Conservation (phyloP, 163 green algal species). For the Smithsoniella earleae region DNA sequence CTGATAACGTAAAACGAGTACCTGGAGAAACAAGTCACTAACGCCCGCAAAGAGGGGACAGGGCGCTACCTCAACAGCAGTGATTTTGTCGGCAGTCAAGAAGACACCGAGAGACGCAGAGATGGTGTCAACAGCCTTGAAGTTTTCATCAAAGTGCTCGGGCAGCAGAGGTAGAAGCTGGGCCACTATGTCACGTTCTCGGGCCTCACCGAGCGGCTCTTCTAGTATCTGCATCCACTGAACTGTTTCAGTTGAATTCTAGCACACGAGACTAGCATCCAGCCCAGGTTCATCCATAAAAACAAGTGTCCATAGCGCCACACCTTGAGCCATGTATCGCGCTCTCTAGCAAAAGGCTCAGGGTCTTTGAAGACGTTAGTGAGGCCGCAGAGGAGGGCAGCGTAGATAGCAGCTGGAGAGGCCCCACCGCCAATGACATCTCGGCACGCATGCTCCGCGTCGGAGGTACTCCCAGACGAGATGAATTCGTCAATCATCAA, state of each 20-base stretch:
- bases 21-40: too few relatives aligned
- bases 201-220: background rate
- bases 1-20: too few relatives aligned
- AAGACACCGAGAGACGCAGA: background rate
- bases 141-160: constrained; percentile 1
- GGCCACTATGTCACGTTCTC: background rate
- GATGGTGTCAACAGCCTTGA: background rate
- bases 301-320: background rate
- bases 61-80: background rate
- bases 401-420: background rate
- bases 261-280: background rate
- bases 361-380: background rate
- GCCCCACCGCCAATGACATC: background rate
- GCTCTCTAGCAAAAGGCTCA: background rate
- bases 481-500: background rate
- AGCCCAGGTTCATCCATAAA: background rate
- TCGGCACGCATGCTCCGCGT: background rate
- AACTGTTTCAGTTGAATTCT: background rate
- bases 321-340: background rate
- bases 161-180: background rate
- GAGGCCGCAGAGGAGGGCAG: background rate
- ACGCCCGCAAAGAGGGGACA: too few relatives aligned
- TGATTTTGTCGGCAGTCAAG: constrained; percentile 4
- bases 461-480: background rate
- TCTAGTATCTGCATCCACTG: background rate